These are phyloP conservation scores for Bryum argenteum DNA, from an alignment of 225 moss, liverwort and hornwort species.

Conservation along the genomic window DNA sequence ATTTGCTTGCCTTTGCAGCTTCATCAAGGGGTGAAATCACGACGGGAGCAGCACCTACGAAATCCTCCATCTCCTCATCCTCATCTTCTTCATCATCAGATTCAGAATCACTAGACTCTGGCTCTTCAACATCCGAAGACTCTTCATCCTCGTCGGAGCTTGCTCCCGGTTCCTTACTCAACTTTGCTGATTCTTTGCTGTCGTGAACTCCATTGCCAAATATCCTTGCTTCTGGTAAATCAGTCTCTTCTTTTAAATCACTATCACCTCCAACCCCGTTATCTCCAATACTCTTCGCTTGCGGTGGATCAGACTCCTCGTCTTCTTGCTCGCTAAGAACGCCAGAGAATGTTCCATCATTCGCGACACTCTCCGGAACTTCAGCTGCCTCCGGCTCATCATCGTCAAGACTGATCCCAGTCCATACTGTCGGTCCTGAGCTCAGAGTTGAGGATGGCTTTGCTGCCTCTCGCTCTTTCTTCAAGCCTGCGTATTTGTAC, in stretches of 20 bases:
- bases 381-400: constrained; percentile 33
- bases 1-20: constrained; percentile 42
- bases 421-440: constrained; percentile 21
- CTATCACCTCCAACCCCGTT: constrained; percentile 31
- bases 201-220: constrained; percentile 15
- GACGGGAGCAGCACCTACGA: constrained; percentile 27
- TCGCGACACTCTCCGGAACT: constrained; percentile 9
- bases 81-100: constrained; percentile 37
- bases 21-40: constrained; percentile 28
- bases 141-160: constrained; percentile 21
- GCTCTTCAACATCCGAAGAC: constrained; percentile 29
- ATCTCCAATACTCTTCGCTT: constrained; percentile 15
- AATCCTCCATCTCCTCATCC: constrained; percentile 32
- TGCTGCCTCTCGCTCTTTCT: constrained; percentile 28
- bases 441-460: background rate
- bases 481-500: constrained; percentile 45
- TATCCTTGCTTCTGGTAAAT: constrained; percentile 17
- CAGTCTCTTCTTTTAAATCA: constrained; percentile 32
- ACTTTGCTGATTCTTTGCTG: constrained; percentile 19
- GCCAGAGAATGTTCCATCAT: constrained; percentile 41
- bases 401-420: constrained; percentile 52
- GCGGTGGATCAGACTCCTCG: constrained; percentile 20
- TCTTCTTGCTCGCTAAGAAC: constrained; percentile 43
- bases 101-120: constrained; percentile 29
- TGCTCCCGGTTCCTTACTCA: constrained; percentile 16